phyloP scores from a whole-genome alignment of 2,329 filamentous ascomycete species.

The Colletotrichum sp. region DNA sequence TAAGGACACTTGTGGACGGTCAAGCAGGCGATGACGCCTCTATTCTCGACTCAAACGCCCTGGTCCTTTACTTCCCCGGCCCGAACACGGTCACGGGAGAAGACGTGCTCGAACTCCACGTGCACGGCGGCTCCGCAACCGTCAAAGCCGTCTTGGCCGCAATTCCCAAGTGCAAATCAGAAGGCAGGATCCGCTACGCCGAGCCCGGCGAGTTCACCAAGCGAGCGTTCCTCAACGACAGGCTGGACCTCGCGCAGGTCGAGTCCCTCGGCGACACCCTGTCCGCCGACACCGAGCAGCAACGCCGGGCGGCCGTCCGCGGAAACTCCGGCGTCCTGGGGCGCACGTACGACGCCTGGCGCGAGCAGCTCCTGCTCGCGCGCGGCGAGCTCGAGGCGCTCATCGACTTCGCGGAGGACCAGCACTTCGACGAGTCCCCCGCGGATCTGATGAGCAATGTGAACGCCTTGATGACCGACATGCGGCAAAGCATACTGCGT shows the following conservation, averaged over 20 bases:
- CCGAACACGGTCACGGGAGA: constrained; percentile 90
- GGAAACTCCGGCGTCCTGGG: constrained; percentile 75
- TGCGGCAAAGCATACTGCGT: constrained; percentile 67
- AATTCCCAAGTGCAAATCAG: constrained; percentile 61
- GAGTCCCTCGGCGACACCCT: constrained; percentile 69
- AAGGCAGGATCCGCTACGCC: constrained; percentile 73
- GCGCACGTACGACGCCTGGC: constrained; percentile 82
- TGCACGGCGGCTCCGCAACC: constrained; percentile 91
- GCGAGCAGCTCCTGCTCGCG: constrained; percentile 75
- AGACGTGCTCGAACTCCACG: constrained; percentile 88
- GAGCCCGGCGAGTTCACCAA: constrained; percentile 96
- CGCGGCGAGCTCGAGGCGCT: constrained; percentile 92
- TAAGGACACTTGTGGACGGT: constrained; percentile 75
- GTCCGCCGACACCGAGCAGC: constrained; percentile 84
- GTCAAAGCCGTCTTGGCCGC: constrained; percentile 85
- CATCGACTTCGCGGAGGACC: constrained; percentile 97
- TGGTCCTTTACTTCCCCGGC: constrained; percentile 82
- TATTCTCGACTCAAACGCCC: constrained; percentile 78
- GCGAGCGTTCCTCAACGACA: constrained; percentile 85
- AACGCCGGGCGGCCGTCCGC: constrained; percentile 83
- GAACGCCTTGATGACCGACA: constrained; percentile 62
- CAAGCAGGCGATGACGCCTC: constrained; percentile 35
- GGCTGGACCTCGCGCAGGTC: constrained; percentile 85
- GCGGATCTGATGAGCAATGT: constrained; percentile 74
- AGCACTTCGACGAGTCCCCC: constrained; percentile 93